Percentiles rank a stretch among this genome's conserved stretches.
Evolutionary conservation across 2,329 filamentous ascomycete genomes (phyloP).

Genomic region (Curvularia spicifera): DNA sequence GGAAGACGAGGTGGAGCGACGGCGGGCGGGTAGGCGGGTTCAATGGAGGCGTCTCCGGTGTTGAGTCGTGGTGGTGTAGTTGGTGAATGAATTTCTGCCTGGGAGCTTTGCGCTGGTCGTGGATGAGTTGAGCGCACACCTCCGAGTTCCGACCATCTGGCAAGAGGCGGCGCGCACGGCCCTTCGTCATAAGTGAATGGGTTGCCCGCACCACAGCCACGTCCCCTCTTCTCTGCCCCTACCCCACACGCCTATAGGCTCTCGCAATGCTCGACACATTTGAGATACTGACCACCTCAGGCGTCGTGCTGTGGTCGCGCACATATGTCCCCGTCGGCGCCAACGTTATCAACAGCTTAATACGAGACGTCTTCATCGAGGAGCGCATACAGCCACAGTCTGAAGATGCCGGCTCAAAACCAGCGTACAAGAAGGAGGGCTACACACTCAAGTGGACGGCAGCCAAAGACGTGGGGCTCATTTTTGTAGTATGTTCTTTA

Average conservation of each 20-base stretch:
- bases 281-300: conserved; percentile 93
- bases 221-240: conserved; percentile 6
- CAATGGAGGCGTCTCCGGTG: background rate
- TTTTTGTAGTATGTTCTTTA: conserved; percentile 78
- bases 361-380: conserved; percentile 96
- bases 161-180: conserved; percentile 28
- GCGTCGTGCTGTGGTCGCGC: conserved; percentile 95
- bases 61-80: conserved; percentile 7
- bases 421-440: conserved; percentile 86
- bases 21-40: background rate
- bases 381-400: conserved; percentile 74
- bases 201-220: conserved; percentile 13
- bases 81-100: conserved; percentile 21
- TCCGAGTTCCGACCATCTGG: conserved; percentile 28
- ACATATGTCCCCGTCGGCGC: conserved; percentile 80
- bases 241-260: conserved; percentile 6
- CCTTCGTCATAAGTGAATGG: conserved; percentile 39
- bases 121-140: conserved; percentile 9
- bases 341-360: conserved; percentile 89
- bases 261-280: conserved; percentile 87
- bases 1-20: background rate
- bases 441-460: conserved; percentile 95
- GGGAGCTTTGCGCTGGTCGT: conserved; percentile 13
- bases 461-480: conserved; percentile 88
- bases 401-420: conserved; percentile 68